Evolutionary conservation across 257 asterid species (phyloP).

Genomic region (Solanum pennellii): DNA sequence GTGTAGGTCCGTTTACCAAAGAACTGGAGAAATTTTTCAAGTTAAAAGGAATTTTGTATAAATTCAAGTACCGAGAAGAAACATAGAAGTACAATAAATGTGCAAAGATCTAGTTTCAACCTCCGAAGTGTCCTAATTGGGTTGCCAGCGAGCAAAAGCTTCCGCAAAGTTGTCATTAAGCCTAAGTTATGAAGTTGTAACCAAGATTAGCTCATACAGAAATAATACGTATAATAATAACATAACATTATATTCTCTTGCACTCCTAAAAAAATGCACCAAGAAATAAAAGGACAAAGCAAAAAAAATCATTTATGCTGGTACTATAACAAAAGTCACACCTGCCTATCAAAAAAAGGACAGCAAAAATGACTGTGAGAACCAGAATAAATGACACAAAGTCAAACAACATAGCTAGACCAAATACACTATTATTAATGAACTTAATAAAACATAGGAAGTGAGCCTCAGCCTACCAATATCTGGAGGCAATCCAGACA

Average conservation of each 20-base stretch:
- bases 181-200: constrained; percentile 28
- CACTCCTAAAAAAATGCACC: neutral
- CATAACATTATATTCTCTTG: neutral
- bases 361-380: neutral
- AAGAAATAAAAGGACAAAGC: neutral
- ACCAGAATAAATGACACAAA: neutral
- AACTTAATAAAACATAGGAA: neutral
- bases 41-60: neutral
- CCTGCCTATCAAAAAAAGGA: neutral
- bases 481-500: constrained; percentile 86
- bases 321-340: neutral
- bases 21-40: constrained; percentile 42
- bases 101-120: constrained; percentile 17
- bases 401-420: neutral
- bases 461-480: constrained; percentile 42
- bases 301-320: neutral
- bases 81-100: constrained; percentile 1
- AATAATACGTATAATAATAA: neutral
- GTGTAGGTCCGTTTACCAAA: constrained; percentile 81
- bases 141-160: constrained; percentile 84
- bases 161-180: constrained; percentile 83
- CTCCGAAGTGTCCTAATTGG: constrained; percentile 89
- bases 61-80: neutral
- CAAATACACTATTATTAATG: neutral
- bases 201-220: neutral